Conservation (phyloP, 2,329 filamentous ascomycete genomes). For the Penicillium rolfsii region DNA sequence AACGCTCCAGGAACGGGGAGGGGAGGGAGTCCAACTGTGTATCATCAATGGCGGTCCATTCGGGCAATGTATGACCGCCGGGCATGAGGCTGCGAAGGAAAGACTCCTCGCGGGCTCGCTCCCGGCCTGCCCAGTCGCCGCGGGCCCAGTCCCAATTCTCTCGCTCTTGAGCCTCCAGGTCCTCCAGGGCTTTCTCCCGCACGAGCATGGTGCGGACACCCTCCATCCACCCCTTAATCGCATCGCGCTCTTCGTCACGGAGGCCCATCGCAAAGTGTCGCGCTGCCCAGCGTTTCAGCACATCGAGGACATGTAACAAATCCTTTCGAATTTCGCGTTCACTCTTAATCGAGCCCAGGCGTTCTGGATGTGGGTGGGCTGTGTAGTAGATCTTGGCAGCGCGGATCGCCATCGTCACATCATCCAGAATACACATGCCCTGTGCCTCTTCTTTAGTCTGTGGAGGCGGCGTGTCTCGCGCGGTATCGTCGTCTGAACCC, state of each 20-base stretch:
- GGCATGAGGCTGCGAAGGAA: slow-evolving; percentile 78
- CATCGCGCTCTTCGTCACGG: slow-evolving; percentile 73
- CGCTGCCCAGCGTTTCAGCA: slow-evolving; percentile 87
- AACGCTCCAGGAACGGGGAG: slow-evolving; percentile 71
- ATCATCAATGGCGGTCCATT: slow-evolving; percentile 65
- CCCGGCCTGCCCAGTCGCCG: slow-evolving; percentile 74
- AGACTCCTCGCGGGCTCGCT: slow-evolving; percentile 76
- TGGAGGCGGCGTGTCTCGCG: slow-evolving; percentile 35
- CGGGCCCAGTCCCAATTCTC: slow-evolving; percentile 79
- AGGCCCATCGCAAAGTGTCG: slow-evolving; percentile 85
- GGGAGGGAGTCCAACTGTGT: slow-evolving; percentile 31
- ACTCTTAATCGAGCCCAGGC: slow-evolving; percentile 81
- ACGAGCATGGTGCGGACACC: slow-evolving; percentile 76
- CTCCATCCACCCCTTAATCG: slow-evolving; percentile 77
- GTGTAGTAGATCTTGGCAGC: slow-evolving; percentile 97
- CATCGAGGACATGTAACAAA: slow-evolving; percentile 82
- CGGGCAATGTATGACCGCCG: slow-evolving; percentile 61
- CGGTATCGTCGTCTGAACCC: slow-evolving; percentile 46
- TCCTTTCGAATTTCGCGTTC: slow-evolving; percentile 85
- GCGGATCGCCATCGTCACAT: slow-evolving; percentile 91
- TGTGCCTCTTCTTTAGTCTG: slow-evolving; percentile 83
- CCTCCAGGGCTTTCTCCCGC: slow-evolving; percentile 76
- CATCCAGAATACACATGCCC: slow-evolving; percentile 87
- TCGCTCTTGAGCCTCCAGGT: slow-evolving; percentile 70
- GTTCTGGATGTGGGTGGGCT: slow-evolving; percentile 82